Conservation (phyloP, 805 yeast species). For the Suhomyces kilbournensis region DNA sequence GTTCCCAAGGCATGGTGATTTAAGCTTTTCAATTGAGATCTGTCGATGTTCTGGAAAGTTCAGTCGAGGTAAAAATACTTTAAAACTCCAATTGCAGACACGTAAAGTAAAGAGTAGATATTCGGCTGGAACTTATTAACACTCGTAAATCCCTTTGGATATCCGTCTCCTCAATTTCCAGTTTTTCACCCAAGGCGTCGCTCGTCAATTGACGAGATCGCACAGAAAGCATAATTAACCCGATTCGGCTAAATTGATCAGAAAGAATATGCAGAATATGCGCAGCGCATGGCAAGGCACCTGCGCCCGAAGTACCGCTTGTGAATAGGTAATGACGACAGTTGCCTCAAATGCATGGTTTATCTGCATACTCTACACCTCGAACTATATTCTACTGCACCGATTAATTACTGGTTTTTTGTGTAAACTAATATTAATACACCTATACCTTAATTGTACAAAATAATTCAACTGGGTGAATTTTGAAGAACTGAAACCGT, state of each 20-base stretch:
- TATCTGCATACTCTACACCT: not conserved
- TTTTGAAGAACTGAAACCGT: not conserved
- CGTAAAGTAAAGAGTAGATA: not conserved
- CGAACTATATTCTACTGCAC: not conserved
- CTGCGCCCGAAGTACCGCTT: not conserved
- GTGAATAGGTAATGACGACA: not conserved
- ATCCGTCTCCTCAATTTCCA: not conserved
- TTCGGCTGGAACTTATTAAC: not conserved
- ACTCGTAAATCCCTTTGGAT: not conserved
- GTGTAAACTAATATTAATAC: not conserved
- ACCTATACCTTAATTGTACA: not conserved
- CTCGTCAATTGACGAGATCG: constrained; percentile 5
- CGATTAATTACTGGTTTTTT: not conserved
- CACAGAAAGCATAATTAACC: constrained; percentile 1
- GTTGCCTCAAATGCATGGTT: not conserved
- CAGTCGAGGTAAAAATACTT: not conserved
- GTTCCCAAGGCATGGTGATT: constrained; percentile 33
- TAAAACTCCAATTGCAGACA: not conserved
- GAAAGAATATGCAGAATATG: not conserved
- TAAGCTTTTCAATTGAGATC: not conserved
- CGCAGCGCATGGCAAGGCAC: not conserved
- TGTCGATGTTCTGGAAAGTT: not conserved
- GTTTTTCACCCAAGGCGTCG: not conserved
- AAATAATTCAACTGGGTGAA: not conserved
- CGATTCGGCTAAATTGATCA: constrained; percentile 1